Base-by-base conservation (phyloP, 306 rosid species). In the Cucumis melo region DNA sequence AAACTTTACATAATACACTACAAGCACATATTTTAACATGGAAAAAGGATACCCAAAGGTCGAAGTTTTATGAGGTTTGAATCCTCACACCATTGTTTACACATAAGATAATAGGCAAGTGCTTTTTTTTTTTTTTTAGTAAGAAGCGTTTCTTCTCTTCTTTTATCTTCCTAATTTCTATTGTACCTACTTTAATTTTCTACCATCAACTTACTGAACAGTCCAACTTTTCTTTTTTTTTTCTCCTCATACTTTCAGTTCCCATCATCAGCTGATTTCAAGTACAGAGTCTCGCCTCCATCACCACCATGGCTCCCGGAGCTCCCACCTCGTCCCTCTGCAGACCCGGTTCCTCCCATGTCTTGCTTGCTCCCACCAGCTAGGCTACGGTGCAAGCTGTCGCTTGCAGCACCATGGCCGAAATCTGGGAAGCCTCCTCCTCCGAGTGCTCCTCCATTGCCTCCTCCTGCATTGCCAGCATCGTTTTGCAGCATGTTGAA, bases 401-500 rank as follows among this genome's bases (percentile, higher is more conserved):
- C 96, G 9, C 87, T 92, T 0, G 80, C 38, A n/a, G 81, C 78
- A 60, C 84, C 77, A 3, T 93, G 91, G 19, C 91, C 84, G 38
- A 90, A 92, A 56, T 94, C 99, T 38, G 93, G 86, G 73, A 85
- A 92, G 8, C 85, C 94, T 78, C 87, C 96, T 12, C 82, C 76
- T 51, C 93, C 94, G 8, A 89, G 80, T 10, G 76, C 61, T 12
- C 79, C 83, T 29, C 87, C 80, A 15, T 87, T 86, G 17, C 86
- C 80, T 36, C 90, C 87, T 81, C 96, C 98, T 61, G 88, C 90
- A 76, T 83, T 85, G 61, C 64, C 65, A 5, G 82, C 78, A 20
- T 91, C 95, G 11, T 81, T 82, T 56, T 90, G 96, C 83, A 94
- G 73, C 92, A 94, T 89, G 91, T 92, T 94, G 16, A 90, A 87